Evolutionary conservation across 2,329 filamentous ascomycete species (phyloP), one percentile per base, ranked within the genome.

Genomic region (Blastomyces silverae): DNA sequence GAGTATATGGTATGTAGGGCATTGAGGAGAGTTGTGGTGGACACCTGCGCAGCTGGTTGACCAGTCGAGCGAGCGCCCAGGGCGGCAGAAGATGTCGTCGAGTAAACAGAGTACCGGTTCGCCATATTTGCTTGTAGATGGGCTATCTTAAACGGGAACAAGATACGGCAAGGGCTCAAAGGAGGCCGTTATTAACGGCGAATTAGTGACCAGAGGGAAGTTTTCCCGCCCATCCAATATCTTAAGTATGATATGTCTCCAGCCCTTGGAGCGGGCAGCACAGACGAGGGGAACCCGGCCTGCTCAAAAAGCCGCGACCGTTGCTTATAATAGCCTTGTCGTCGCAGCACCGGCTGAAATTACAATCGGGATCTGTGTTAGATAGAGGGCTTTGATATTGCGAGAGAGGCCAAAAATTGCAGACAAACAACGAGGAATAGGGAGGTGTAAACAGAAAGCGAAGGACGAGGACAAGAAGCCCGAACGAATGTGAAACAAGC

Each of bases 1-100:
- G 90, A 84, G 77, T 96, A 97, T 73, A 90, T 89, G 71, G 91
- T 92, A 79, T 99, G 94, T 57, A 97, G 84, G 64, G 91, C 86
- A 78, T 97, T 97, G 64, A 99, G 85, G 58, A 97, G 84, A 0
- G 92, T 96, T 1, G 92, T 96, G 1, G 93, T 96, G 7, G 93
- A 96, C 64, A 97, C 88, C 75, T 96, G 92, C 57, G 88, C 80
- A 11, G 89, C 83, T 72, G 91, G 85, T 72, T 88, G 87, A 64
- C 86, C 86, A 44, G 84, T 81, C 28, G 82, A 77, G 65, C 81
- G 81, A 58, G 80, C 77, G 70, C 85, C 82, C 68, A 80, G 78
- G 53, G 82, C 82, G 61, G 83, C 83, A 66, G 84, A 79, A 58
- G 87, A 86, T 68, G 89, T 76, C 66, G 77, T 84, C 57, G 85